Base-by-base conservation (phyloP, 257 asterid genomes). In the Solanum etuberosum region DNA sequence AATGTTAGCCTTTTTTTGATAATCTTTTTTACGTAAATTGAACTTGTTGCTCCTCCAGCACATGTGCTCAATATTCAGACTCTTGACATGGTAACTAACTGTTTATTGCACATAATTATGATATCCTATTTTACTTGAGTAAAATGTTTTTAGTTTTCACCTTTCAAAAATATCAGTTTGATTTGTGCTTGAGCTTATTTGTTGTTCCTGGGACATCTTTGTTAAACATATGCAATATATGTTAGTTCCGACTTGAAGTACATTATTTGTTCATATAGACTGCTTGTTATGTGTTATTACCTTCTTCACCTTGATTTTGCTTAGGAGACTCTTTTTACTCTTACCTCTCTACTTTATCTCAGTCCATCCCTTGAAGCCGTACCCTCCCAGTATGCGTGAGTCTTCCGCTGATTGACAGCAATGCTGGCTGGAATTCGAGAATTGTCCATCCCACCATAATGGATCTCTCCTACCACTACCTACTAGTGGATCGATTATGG, bases 1-100 rank as follows among this genome's bases (percentile, higher is more conserved):
- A 63, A 27, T 67, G 73, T 67, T 67, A 27, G 8, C 37, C 73
- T 5, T 6, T 27, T 12, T 25, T 65, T 25, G 35, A 65, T 12
- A 5, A 65, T 65, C 21, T 27, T 27, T 27, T 67, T 65, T 29
- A 67, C 37, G 5, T 61, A 9, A 61, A 61, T 94, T 88, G 95
- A 94, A 91, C 99, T 95, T 61, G 98, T 96, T 89, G 96, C 98
- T 74, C 95, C 98, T 89, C 99, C 98, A 32, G 94, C 96, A 83
- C 94, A 93, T 90, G 98, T 95, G 81, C 96, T 97, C 27, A 94
- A 92, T 86, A 93, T 98, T 38, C 98, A 95, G 91, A 95, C 98
- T 88, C 97, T 95, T 85, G 98, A 95, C 91, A 94, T 93, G 99
- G 98, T 97, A 88, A 77, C 14, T 13, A 15, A 25, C 61, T 40